A percentile compares a stretch with the other conserved stretches of the same genome.
phyloP scores from a whole-genome alignment of 2,329 filamentous ascomycete genomes.

The Pezicula radicicola region DNA sequence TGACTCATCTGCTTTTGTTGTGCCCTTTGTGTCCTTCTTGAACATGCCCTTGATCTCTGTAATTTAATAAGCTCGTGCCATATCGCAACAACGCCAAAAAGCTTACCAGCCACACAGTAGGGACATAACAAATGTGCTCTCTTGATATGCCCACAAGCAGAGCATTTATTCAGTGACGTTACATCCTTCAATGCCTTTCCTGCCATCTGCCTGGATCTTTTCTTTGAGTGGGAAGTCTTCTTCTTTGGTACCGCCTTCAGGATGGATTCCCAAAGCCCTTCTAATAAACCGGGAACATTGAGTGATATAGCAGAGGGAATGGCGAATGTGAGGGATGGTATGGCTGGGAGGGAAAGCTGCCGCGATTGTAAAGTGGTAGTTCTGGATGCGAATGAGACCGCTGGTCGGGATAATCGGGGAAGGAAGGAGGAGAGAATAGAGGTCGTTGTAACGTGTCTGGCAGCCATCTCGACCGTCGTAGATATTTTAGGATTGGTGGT shows the following conservation, averaged over 20 bases:
- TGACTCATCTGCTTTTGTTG: conserved; percentile 1
- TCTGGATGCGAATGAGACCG: conserved; percentile 38
- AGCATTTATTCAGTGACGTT: conserved; percentile 81
- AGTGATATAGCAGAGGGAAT: conserved; percentile 57
- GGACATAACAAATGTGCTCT: conserved; percentile 86
- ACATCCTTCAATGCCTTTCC: conserved; percentile 94
- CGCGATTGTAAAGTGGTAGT: conserved; percentile 42
- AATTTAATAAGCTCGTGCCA: conserved; percentile 8
- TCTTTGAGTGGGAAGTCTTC: conserved; percentile 97
- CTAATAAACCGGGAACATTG: conserved; percentile 66
- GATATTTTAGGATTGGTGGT: not conserved
- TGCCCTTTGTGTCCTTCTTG: conserved; percentile 13
- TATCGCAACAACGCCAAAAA: not conserved
- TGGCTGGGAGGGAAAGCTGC: conserved; percentile 43
- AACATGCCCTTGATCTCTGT: conserved; percentile 28
- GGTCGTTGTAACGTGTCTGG: conserved; percentile 34
- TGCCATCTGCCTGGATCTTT: conserved; percentile 88
- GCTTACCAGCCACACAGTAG: conserved; percentile 78
- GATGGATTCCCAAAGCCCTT: conserved; percentile 88
- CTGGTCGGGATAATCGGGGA: conserved; percentile 47
- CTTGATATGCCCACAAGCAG: conserved; percentile 84
- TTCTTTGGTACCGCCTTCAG: conserved; percentile 95
- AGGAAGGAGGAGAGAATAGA: conserved; percentile 48
- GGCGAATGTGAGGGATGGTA: conserved; percentile 53
- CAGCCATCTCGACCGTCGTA: conserved; percentile 40